Conservation (phyloP, 345 rosid genomes). For the Crucihimalaya himalaica region DNA sequence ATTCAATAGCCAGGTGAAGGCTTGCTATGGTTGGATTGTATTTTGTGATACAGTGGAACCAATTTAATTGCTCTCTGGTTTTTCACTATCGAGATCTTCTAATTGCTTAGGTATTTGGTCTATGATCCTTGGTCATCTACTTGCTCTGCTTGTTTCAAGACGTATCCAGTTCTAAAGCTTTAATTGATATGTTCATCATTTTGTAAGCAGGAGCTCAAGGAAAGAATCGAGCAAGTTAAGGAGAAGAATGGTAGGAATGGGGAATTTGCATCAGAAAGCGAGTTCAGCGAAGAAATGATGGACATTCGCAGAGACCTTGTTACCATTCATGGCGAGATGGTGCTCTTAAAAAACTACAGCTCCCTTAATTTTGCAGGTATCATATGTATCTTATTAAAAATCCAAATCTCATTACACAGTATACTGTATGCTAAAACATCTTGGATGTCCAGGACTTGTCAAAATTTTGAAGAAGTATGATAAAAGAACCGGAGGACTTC, state of each 20-base stretch:
- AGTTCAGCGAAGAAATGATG: constrained; percentile 91
- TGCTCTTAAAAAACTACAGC: constrained; percentile 87
- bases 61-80: not conserved
- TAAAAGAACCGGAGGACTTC: constrained; percentile 79
- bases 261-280: constrained; percentile 58
- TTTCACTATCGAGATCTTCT: not conserved
- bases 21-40: constrained; percentile 9
- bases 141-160: constrained; percentile 10
- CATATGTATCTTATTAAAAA: not conserved
- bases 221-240: constrained; percentile 64
- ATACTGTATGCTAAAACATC: constrained; percentile 13
- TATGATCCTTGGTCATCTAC: not conserved
- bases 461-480: constrained; percentile 91
- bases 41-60: not conserved
- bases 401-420: not conserved
- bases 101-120: constrained; percentile 3
- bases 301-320: constrained; percentile 88
- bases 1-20: not conserved
- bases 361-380: constrained; percentile 91
- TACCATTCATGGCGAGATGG: constrained; percentile 93
- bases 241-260: constrained; percentile 58
- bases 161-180: not conserved
- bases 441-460: constrained; percentile 57
- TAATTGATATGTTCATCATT: not conserved
- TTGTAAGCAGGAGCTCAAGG: constrained; percentile 73